Conservation (phyloP, 306 rosid species). For the Corylus americana region DNA sequence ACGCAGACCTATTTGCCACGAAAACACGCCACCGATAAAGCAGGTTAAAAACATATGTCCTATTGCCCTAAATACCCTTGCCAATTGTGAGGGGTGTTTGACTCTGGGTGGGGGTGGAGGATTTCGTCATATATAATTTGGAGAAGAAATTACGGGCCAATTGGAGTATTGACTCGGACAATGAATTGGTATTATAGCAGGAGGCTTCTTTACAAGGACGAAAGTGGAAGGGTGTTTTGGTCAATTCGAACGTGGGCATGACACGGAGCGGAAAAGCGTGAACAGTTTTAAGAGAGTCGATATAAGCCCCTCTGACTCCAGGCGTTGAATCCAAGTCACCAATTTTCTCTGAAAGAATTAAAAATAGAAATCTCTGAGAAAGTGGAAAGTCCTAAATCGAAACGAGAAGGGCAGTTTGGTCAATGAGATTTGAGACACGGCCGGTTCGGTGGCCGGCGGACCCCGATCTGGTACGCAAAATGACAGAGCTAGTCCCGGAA, state of each 20-base stretch:
- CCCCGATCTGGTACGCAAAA: slow-evolving; percentile 3
- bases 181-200: neutral
- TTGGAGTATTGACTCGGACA: slow-evolving; percentile 20
- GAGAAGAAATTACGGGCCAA: neutral
- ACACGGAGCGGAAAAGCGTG: slow-evolving; percentile 30
- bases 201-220: neutral
- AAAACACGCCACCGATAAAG: slow-evolving; percentile 74
- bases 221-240: slow-evolving; percentile 36
- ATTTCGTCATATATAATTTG: slow-evolving; percentile 3
- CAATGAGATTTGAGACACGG: slow-evolving; percentile 13
- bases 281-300: slow-evolving; percentile 27
- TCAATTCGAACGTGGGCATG: slow-evolving; percentile 17
- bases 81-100: neutral
- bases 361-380: neutral
- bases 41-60: neutral
- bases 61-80: slow-evolving; percentile 44
- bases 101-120: slow-evolving; percentile 1
- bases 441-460: slow-evolving; percentile 19
- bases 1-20: slow-evolving; percentile 59
- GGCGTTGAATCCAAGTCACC: slow-evolving; percentile 53
- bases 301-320: slow-evolving; percentile 37
- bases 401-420: slow-evolving; percentile 27
- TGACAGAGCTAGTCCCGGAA: slow-evolving; percentile 18
- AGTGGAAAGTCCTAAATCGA: neutral
- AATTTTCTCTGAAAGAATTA: slow-evolving; percentile 17